Base-by-base conservation (phyloP, 345 rosid genomes). In the Linum lewisii region DNA sequence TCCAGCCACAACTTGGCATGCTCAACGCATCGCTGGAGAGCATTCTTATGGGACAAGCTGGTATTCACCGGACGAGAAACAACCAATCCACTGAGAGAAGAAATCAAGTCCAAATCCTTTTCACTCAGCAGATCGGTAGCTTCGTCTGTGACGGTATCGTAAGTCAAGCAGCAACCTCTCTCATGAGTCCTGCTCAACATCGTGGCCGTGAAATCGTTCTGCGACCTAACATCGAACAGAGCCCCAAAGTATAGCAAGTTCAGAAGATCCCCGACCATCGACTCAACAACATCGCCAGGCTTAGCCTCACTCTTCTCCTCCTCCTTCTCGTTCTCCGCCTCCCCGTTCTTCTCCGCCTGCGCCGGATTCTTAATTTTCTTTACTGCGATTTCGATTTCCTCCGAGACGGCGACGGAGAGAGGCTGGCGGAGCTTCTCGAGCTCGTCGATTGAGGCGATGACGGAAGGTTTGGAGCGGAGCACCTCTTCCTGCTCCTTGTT, bases 111-210 rank as follows among this genome's bases (percentile, higher is more conserved):
- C 82, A 93, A 75, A 72, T 93, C 99, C 34, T 63, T 61, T 73
- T 93, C 99, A 14, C 86, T 76, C 6, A 93, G 88, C 65, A 81
- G 78, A 83, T 87, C 97, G 61, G 91, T 83, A 15, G 83, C 88
- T n/a, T 94, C 97, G 47, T 94, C 99, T 7, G 97, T 84, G 3
- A 94, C 97, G 23, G 74, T 73, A 69, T 94, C 99, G 57, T 94
- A 94, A 22, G 88, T 77, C 86, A 90, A 75, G 75, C 99, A 94
- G 63, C 88, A 87, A 0, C 88, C 86, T 34, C 97, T 73, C 84
- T 90, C 99, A 61, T 87, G 95, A 2, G 85, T 85, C 75, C 92
- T 78, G 36, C 90, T 84, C 72, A 85, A 64, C 92, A 85, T 85
- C 58, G 79, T 84, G 47, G 92, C 80, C 5, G 92, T 70, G 61